These are phyloP conservation scores for Argentina anserina DNA, from an alignment of 306 rosid genomes.

Conservation along the genomic window DNA sequence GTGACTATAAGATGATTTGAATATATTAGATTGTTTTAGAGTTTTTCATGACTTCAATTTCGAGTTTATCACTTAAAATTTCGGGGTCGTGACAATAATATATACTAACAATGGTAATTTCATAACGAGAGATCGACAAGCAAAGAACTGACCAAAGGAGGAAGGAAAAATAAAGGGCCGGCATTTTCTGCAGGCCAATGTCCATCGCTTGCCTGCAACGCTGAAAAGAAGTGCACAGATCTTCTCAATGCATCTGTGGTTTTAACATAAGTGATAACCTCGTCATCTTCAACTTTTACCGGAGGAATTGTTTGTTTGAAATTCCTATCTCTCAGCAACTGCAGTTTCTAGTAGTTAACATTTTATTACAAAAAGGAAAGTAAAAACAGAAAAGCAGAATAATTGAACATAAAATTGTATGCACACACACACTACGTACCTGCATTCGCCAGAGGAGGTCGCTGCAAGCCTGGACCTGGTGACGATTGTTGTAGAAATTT, in stretches of 20 bases:
- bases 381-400: too few species aligned
- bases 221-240: constrained; percentile 37
- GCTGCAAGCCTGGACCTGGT: background rate
- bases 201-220: constrained; percentile 63
- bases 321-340: constrained; percentile 49
- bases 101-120: too few species aligned
- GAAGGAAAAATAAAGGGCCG: constrained; percentile 65
- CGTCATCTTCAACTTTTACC: constrained; percentile 48
- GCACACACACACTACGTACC: too few species aligned
- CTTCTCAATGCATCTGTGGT: constrained; percentile 34
- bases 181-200: constrained; percentile 85
- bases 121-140: too few species aligned
- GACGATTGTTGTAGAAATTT: constrained; percentile 10
- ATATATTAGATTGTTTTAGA: too few species aligned
- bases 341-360: too few species aligned
- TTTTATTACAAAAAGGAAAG: too few species aligned
- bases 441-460: constrained; percentile 6
- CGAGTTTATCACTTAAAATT: too few species aligned
- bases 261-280: constrained; percentile 38
- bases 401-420: too few species aligned
- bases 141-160: constrained; percentile 53
- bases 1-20: too few species aligned
- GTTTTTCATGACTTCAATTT: too few species aligned
- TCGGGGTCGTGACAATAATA: background rate
- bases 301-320: constrained; percentile 48